Base-by-base conservation (phyloP, 352 stramenopile species). In the Phytophthora tubulina region DNA sequence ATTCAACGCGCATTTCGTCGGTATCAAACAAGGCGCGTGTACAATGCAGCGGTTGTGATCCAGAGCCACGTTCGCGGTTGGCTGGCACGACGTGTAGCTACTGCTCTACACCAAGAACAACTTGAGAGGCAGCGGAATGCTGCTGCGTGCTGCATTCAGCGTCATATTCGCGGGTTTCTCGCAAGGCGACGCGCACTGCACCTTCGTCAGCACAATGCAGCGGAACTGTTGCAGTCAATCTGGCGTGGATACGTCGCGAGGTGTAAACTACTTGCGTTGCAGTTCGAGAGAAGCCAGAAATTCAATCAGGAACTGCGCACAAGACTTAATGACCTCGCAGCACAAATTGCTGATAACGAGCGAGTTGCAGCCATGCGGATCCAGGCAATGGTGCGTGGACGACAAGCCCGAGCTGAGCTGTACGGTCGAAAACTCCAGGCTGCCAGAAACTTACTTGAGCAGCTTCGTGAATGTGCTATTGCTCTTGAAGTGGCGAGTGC, bases 1-100 rank as follows among this genome's bases (percentile, higher is more conserved):
- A 85, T 91, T 42, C 82, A 91, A 71, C 70, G 72, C 7, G 58
- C 73, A 6, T 65, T 73, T 33, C 78, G 81, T 17, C 63, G 70
- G n/a, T 38, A 67, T 27, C 68, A 74, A 49, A 55, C 45, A 4
- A 56, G 68, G 11, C 48, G 61, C 8, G n/a, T 62, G 5, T 67
- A 76, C n/a, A 57, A 70, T 21, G 75, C 81, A n/a, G 81, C 76
- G 2, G 56, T 81, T 30, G 35, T 50, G 2, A 81, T 92, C 35
- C 85, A 92, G 54, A 56, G 76, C 6, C 30, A 77, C 30, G 33
- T 79, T 17, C 81, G 78, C 36, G 76, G 76, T 4, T 64, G 61
- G 45, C 39, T 75, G 9, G 72, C 59, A 7, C 55, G 76, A 0
- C 42, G 56, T 7, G 17, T 74, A 8, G 73, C 52, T 31, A 38